Conservation (phyloP, 192 early-diverging fungal genomes). For the Backusella australiensis region DNA sequence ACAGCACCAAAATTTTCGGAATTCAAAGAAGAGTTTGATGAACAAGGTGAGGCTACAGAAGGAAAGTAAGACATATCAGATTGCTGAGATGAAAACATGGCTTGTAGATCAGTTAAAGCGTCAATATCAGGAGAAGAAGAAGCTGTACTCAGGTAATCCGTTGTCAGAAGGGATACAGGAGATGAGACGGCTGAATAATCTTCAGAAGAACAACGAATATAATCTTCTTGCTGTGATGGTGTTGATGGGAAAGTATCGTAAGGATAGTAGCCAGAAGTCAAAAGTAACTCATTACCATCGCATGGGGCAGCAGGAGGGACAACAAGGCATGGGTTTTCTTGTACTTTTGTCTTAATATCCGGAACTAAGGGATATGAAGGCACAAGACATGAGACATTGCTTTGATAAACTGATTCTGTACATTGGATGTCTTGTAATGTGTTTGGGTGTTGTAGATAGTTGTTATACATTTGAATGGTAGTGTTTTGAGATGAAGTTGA, state of each 20-base stretch:
- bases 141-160: neutral
- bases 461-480: neutral
- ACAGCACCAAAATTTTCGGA: neutral
- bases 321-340: neutral
- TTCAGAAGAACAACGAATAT: slow-evolving; percentile 2
- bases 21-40: neutral
- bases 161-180: neutral
- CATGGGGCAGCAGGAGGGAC: neutral
- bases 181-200: neutral
- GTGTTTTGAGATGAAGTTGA: neutral
- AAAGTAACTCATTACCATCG: neutral
- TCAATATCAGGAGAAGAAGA: neutral
- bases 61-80: neutral
- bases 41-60: neutral
- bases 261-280: slow-evolving; percentile 5
- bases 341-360: neutral
- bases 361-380: neutral
- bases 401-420: neutral
- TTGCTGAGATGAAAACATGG: neutral
- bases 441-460: neutral
- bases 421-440: neutral
- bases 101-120: neutral
- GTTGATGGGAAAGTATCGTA: neutral
- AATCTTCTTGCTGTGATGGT: slow-evolving; percentile 50
- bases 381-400: neutral